Evolutionary conservation across 805 yeast genomes (phyloP).

Genomic region (Zygosaccharomyces bailii): DNA sequence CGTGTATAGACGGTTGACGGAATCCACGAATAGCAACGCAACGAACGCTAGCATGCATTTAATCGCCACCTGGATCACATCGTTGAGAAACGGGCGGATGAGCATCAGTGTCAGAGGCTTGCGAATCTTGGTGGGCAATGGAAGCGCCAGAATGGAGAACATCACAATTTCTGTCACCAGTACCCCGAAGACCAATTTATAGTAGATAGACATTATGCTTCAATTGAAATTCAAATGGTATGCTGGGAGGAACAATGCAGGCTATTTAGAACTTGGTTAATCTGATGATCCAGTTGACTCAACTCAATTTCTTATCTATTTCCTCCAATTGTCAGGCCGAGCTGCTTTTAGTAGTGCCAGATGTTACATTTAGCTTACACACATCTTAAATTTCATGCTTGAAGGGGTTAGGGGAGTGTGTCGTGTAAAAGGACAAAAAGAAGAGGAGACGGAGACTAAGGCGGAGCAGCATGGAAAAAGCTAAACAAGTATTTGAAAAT

Average conservation of each 20-base stretch:
- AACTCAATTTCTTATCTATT: too few relatives aligned
- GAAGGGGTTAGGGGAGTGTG: background rate
- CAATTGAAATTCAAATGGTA: conserved; percentile 8
- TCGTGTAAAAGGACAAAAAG: background rate
- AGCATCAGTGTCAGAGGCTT: conserved; percentile 61
- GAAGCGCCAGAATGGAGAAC: conserved; percentile 77
- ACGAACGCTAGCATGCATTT: conserved; percentile 84
- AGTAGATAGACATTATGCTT: conserved; percentile 36
- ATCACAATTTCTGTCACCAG: conserved; percentile 73
- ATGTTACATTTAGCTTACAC: too few relatives aligned
- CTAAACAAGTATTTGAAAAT: too few relatives aligned
- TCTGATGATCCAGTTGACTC: too few relatives aligned
- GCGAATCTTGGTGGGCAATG: conserved; percentile 74
- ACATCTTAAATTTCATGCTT: background rate
- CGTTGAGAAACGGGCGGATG: conserved; percentile 65
- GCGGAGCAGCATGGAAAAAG: too few relatives aligned
- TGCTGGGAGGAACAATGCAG: background rate
- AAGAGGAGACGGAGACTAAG: too few relatives aligned
- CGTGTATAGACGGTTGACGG: conserved; percentile 75
- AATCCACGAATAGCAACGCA: conserved; percentile 77
- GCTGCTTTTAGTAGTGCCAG: too few relatives aligned
- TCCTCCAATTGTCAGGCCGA: too few relatives aligned
- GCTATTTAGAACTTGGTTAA: too few relatives aligned
- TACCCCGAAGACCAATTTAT: conserved; percentile 59
- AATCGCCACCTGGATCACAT: conserved; percentile 69